These are phyloP conservation scores for Pueraria montana DNA, from an alignment of 306 rosid genomes.

Conservation along the genomic window DNA sequence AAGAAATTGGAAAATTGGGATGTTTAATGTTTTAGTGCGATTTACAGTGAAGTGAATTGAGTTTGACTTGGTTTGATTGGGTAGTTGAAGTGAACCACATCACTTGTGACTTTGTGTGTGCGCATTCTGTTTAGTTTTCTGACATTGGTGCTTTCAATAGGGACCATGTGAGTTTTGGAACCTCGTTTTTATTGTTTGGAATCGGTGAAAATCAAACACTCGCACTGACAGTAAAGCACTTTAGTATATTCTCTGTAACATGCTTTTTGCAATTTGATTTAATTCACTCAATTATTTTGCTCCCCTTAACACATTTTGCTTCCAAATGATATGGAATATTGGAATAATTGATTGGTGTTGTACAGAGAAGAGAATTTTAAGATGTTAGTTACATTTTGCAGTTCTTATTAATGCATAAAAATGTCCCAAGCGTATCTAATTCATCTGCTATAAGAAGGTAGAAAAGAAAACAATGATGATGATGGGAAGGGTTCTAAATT, in stretches of 20 bases:
- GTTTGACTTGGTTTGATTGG: conserved; percentile 45
- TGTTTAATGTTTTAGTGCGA: background rate
- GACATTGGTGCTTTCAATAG: conserved; percentile 3
- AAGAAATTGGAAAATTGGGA: background rate
- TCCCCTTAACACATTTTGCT: background rate
- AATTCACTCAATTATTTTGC: conserved; percentile 3
- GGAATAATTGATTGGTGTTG: background rate
- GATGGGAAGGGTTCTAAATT: conserved; percentile 23
- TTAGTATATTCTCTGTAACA: conserved; percentile 41
- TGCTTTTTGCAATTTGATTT: conserved; percentile 28
- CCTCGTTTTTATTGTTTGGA: background rate
- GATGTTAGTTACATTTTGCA: background rate
- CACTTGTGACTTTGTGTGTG: conserved; percentile 17
- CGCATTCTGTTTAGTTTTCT: background rate
- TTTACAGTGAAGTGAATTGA: conserved; percentile 5
- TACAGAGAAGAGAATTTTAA: background rate
- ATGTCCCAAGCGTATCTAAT: background rate
- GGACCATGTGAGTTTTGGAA: conserved; percentile 41
- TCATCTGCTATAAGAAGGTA: background rate
- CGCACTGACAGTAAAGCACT: background rate
- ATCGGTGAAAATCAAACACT: background rate
- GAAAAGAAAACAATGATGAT: background rate
- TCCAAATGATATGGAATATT: conserved; percentile 11
- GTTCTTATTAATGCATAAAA: background rate
- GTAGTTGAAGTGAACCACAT: conserved; percentile 25